A percentile compares a stretch with the other conserved stretches of the same genome.
These are phyloP conservation scores for Naganishia sp. DNA, from an alignment of 1,284 basidiomycete genomes.

Conservation along the genomic window DNA sequence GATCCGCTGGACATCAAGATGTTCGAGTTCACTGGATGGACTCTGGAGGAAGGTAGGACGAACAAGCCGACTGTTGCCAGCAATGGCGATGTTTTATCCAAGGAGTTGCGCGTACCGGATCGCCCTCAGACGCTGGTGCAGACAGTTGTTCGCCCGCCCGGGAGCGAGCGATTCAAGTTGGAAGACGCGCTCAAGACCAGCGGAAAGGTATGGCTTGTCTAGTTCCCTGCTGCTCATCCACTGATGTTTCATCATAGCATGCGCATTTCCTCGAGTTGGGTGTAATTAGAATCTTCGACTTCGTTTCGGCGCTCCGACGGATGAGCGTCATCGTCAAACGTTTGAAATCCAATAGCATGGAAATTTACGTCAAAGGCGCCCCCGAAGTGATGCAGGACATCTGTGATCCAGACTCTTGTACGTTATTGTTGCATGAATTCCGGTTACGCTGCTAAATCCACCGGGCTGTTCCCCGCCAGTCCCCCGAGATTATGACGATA, in stretches of 20 bases:
- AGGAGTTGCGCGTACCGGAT: conserved; percentile 57
- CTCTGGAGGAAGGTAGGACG: conserved; percentile 82
- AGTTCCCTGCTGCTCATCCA: background rate
- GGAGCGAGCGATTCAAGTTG: conserved; percentile 80
- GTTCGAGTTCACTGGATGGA: conserved; percentile 97
- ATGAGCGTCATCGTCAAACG: conserved; percentile 99
- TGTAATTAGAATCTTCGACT: conserved; percentile 95
- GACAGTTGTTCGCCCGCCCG: conserved; percentile 93
- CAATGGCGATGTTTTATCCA: conserved; percentile 60
- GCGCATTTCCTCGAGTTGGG: conserved; percentile 95
- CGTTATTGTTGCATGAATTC: conserved; percentile 46
- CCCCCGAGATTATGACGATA: conserved; percentile 93
- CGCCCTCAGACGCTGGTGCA: conserved; percentile 91
- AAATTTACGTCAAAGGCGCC: conserved; percentile 97
- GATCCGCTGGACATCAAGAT: conserved; percentile 97
- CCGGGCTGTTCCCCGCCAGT: conserved; percentile 59
- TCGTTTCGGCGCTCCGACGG: conserved; percentile 85
- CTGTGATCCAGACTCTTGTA: conserved; percentile 83
- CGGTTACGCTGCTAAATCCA: background rate
- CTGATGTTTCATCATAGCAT: conserved; percentile 60
- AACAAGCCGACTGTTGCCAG: conserved; percentile 46
- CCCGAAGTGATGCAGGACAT: conserved; percentile 98
- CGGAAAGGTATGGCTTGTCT: conserved; percentile 61
- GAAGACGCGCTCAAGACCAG: conserved; percentile 87
- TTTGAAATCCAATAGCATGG: conserved; percentile 91